These are phyloP conservation scores for Colletotrichum tofieldiae DNA, from an alignment of 2,329 filamentous ascomycete genomes.

Conservation along the genomic window DNA sequence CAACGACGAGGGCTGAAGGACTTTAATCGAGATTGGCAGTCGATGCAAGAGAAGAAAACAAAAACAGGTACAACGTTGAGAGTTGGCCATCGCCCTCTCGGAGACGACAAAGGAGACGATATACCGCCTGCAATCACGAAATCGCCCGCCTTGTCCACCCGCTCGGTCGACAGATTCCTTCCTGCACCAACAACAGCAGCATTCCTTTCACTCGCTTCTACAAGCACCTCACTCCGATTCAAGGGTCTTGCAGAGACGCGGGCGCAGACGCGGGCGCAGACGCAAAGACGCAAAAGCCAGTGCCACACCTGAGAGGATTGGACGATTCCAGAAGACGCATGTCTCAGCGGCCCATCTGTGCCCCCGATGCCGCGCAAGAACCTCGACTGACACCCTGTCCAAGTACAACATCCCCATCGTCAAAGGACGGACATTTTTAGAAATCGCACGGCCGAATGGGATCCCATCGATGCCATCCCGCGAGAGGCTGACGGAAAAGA, in stretches of 20 bases:
- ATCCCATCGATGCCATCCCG: neutral
- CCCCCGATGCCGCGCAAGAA: neutral
- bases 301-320: neutral
- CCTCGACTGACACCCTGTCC: neutral
- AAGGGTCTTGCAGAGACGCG: neutral
- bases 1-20: neutral
- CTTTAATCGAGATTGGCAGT: neutral
- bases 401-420: neutral
- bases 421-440: neutral
- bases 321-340: constrained; percentile 6
- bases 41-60: neutral
- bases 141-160: constrained; percentile 8
- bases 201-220: constrained; percentile 1
- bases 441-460: constrained; percentile 6
- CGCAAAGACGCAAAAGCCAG: neutral
- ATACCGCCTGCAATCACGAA: neutral
- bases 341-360: constrained; percentile 1
- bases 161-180: constrained; percentile 21
- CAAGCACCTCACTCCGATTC: neutral
- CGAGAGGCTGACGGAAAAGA: neutral
- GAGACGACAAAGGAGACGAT: neutral
- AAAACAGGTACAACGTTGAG: neutral
- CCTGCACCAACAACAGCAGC: constrained; percentile 12
- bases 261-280: neutral
- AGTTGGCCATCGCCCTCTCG: neutral